Evolutionary conservation across 495 filamentous ascomycete species (phyloP).

Genomic region (Penicillium chermesinum): DNA sequence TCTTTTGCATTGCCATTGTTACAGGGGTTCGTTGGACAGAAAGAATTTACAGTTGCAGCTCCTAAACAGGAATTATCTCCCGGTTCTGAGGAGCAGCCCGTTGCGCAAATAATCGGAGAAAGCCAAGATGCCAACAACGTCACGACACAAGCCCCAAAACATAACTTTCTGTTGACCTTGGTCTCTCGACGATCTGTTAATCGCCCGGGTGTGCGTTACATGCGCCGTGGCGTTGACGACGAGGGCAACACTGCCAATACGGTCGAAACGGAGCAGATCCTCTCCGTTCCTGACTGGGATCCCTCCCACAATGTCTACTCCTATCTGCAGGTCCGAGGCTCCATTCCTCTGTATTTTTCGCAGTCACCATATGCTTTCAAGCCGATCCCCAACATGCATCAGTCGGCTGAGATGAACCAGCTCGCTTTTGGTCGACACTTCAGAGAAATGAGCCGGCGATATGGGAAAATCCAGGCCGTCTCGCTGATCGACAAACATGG

Average conservation of each 20-base stretch:
- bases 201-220: conserved; percentile 81
- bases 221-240: conserved; percentile 87
- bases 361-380: conserved; percentile 92
- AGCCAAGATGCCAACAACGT: conserved; percentile 25
- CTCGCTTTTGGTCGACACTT: conserved; percentile 78
- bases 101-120: conserved; percentile 30
- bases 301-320: conserved; percentile 63
- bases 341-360: conserved; percentile 87
- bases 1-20: conserved; percentile 74
- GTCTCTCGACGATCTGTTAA: conserved; percentile 81
- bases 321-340: conserved; percentile 79
- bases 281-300: conserved; percentile 62
- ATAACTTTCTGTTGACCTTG: conserved; percentile 68
- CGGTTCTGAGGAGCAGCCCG: conserved; percentile 12
- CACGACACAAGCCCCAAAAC: conserved; percentile 26
- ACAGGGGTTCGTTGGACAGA: conserved; percentile 92
- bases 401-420: conserved; percentile 69
- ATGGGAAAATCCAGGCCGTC: conserved; percentile 72
- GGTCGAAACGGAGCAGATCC: conserved; percentile 91
- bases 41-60: conserved; percentile 64
- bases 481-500: conserved; percentile 83
- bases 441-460: conserved; percentile 54
- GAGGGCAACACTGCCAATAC: conserved; percentile 81
- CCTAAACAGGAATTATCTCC: conserved; percentile 13
- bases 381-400: conserved; percentile 74